These are phyloP conservation scores for Sporothrix inflata DNA, from an alignment of 2,329 filamentous ascomycete genomes.

Conservation along the genomic window DNA sequence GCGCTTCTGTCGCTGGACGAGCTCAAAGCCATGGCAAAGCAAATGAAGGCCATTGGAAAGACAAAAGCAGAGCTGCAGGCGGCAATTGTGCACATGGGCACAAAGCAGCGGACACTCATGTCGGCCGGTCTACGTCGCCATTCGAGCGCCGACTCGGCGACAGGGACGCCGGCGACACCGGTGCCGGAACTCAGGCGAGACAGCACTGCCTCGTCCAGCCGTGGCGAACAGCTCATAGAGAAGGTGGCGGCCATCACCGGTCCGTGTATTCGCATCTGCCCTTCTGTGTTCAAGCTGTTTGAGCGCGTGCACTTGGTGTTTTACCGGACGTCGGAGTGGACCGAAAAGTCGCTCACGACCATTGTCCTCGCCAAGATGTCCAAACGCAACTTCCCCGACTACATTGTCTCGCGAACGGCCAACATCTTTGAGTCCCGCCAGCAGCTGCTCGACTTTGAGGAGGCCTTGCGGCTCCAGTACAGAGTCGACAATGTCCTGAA, in stretches of 20 bases:
- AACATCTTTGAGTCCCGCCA: conserved; percentile 83
- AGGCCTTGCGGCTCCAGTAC: conserved; percentile 79
- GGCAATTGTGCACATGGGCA: conserved; percentile 73
- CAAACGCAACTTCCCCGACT: conserved; percentile 82
- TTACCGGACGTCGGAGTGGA: conserved; percentile 95
- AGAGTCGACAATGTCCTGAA: conserved; percentile 82
- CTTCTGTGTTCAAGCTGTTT: conserved; percentile 76
- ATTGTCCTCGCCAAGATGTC: conserved; percentile 93
- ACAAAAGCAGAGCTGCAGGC: conserved; percentile 80
- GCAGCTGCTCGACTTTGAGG: conserved; percentile 84
- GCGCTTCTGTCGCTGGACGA: conserved; percentile 84
- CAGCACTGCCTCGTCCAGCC: conserved; percentile 51
- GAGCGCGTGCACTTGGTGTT: conserved; percentile 95
- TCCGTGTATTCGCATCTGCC: conserved; percentile 79
- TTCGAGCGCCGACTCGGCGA: conserved; percentile 42
- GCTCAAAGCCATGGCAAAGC: conserved; percentile 80
- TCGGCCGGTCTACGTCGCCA: conserved; percentile 46
- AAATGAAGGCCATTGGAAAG: conserved; percentile 83
- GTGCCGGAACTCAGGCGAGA: not conserved
- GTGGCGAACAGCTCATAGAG: conserved; percentile 10
- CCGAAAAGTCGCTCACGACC: conserved; percentile 91
- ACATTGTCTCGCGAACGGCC: conserved; percentile 84
- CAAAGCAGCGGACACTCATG: conserved; percentile 74
- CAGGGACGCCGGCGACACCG: not conserved
- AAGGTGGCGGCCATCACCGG: conserved; percentile 73